A percentile compares a stretch with the other conserved stretches of the same genome.
These are phyloP conservation scores for Picea sitchensis DNA, from an alignment of 75 land plant genomes.

Conservation along the genomic window DNA sequence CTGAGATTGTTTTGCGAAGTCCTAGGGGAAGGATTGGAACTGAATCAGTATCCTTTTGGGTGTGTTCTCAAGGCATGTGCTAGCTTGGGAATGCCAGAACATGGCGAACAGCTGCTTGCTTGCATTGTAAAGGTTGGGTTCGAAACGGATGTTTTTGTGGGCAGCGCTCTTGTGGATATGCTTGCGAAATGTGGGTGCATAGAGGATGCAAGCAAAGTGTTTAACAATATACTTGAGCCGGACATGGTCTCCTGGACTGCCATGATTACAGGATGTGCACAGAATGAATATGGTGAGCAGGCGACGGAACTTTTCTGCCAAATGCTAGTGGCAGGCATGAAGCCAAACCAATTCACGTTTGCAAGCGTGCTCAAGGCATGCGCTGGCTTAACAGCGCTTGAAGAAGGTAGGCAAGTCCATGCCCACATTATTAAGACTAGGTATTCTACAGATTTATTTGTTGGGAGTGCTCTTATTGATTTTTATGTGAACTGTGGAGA, in stretches of 20 bases:
- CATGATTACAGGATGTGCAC: slow-evolving; percentile 37
- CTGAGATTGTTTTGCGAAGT: slow-evolving; percentile 33
- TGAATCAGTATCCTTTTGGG: slow-evolving; percentile 28
- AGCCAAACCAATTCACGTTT: slow-evolving; percentile 29
- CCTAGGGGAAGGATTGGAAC: slow-evolving; percentile 20
- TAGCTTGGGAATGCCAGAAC: slow-evolving; percentile 13
- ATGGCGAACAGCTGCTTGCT: slow-evolving; percentile 29
- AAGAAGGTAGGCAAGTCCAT: slow-evolving; percentile 1
- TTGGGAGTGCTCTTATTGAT: slow-evolving; percentile 7
- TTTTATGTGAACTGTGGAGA: slow-evolving; percentile 7
- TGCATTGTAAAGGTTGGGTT: slow-evolving; percentile 13
- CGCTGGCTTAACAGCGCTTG: background rate
- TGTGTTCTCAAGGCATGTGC: slow-evolving; percentile 54
- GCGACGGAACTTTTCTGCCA: slow-evolving; percentile 30
- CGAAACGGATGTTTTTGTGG: slow-evolving; percentile 9
- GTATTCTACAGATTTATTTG: background rate
- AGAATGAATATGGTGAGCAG: slow-evolving; percentile 19
- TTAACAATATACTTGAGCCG: slow-evolving; percentile 21
- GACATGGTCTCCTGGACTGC: slow-evolving; percentile 52
- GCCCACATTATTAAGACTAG: slow-evolving; percentile 1
- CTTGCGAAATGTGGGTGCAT: slow-evolving; percentile 12
- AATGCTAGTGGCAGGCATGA: slow-evolving; percentile 21
- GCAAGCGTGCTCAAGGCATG: slow-evolving; percentile 7
- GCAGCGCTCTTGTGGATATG: slow-evolving; percentile 13
- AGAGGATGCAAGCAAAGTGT: slow-evolving; percentile 25